phyloP scores from a whole-genome alignment of 257 asterid species.

The Jacaranda copaia region DNA sequence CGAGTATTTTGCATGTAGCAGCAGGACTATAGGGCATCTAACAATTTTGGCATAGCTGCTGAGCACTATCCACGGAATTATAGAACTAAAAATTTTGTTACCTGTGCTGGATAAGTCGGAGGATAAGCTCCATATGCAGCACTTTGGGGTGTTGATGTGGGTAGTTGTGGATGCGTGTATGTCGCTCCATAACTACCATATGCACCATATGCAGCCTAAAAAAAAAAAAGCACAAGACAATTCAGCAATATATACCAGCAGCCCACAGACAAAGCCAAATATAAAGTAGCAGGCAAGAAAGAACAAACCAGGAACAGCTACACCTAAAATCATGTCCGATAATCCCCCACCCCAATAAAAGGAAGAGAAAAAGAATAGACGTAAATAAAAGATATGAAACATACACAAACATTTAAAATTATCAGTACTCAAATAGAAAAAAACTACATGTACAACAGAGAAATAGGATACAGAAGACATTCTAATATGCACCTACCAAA shows the following conservation, averaged over 20 bases:
- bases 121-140: conserved; percentile 90
- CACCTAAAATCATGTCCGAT: neutral
- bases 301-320: neutral
- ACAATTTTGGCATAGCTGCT: neutral
- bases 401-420: neutral
- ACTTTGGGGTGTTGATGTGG: conserved; percentile 73
- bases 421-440: neutral
- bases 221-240: conserved; percentile 7
- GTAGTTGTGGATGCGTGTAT: conserved; percentile 72
- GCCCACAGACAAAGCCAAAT: neutral
- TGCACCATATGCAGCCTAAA: conserved; percentile 74
- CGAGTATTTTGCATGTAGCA: neutral
- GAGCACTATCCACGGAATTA: neutral
- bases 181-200: conserved; percentile 73
- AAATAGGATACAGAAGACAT: neutral
- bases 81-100: conserved; percentile 27
- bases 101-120: conserved; percentile 83
- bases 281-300: neutral
- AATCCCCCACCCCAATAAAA: neutral
- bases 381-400: neutral
- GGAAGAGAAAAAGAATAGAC: neutral
- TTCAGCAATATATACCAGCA: conserved; percentile 4
- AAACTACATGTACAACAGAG: neutral
- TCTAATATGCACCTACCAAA: neutral
- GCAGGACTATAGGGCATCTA: neutral